A percentile compares a stretch with the other conserved stretches of the same genome.
These are phyloP conservation scores for Phoenix roebelenii DNA, from an alignment of 176 grass and related monocot species.

Conservation along the genomic window DNA sequence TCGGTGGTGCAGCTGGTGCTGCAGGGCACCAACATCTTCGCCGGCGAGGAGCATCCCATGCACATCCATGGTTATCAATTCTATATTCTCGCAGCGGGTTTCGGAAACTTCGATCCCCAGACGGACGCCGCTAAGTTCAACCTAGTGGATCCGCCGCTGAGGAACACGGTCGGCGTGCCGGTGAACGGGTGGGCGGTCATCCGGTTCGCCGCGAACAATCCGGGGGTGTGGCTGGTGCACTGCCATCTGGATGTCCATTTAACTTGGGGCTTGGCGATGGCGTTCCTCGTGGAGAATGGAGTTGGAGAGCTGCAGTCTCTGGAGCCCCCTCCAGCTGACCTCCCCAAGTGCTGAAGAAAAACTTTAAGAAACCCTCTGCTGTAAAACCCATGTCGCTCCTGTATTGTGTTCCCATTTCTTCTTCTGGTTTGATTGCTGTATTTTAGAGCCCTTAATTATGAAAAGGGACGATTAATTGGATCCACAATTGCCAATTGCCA, in stretches of 20 bases:
- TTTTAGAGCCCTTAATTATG: too few species aligned
- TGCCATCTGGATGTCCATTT: conserved; percentile 85
- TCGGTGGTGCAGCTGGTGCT: conserved; percentile 70
- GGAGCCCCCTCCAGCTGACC: conserved; percentile 56
- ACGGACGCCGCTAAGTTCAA: conserved; percentile 59
- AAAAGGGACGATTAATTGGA: too few species aligned
- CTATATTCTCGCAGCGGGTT: conserved; percentile 74
- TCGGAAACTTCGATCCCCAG: conserved; percentile 63
- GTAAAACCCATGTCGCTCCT: too few species aligned
- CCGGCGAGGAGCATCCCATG: conserved; percentile 74
- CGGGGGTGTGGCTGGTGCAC: conserved; percentile 85
- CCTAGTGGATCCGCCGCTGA: conserved; percentile 67
- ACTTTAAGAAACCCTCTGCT: too few species aligned
- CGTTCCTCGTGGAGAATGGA: conserved; percentile 82
- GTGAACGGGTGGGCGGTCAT: conserved; percentile 84
- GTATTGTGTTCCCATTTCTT: too few species aligned
- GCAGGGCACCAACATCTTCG: conserved; percentile 75
- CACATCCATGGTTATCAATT: conserved; percentile 93
- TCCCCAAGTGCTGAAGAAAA: conserved; percentile 41
- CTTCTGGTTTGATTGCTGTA: too few species aligned
- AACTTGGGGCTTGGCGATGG: conserved; percentile 59
- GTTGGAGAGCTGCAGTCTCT: conserved; percentile 37
- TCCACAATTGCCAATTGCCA: too few species aligned
- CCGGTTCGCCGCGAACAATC: conserved; percentile 73
- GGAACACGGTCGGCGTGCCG: conserved; percentile 89